Evolutionary conservation across 768 basidiomycete species (phyloP).

Genomic region (Crucibulum laeve): DNA sequence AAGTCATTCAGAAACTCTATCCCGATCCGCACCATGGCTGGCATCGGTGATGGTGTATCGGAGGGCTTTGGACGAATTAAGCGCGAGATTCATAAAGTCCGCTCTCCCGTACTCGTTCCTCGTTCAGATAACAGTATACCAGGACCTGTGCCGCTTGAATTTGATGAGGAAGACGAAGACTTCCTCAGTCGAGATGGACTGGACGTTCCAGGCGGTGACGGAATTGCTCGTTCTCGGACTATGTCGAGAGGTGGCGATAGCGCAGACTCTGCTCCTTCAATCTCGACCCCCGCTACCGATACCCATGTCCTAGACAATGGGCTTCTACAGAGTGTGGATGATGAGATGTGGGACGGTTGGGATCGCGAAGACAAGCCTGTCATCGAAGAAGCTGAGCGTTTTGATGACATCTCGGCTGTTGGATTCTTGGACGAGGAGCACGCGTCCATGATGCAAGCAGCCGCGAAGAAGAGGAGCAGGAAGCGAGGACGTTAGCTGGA

Average conservation of each 20-base stretch:
- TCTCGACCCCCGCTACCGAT: slow-evolving; percentile 33
- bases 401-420: slow-evolving; percentile 41
- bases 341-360: slow-evolving; percentile 39
- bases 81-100: slow-evolving; percentile 1
- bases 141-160: slow-evolving; percentile 2
- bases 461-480: neutral
- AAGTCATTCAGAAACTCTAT: slow-evolving; percentile 2
- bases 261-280: slow-evolving; percentile 20
- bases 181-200: neutral
- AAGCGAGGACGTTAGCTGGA: no score
- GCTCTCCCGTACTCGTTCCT: neutral
- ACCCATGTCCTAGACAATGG: slow-evolving; percentile 28
- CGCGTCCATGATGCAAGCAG: neutral
- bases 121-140: slow-evolving; percentile 1
- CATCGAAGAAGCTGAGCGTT: slow-evolving; percentile 49
- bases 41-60: slow-evolving; percentile 2
- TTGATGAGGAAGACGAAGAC: slow-evolving; percentile 3
- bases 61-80: neutral
- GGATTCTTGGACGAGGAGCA: slow-evolving; percentile 38
- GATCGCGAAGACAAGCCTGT: slow-evolving; percentile 37
- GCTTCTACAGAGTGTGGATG: slow-evolving; percentile 20
- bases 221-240: neutral
- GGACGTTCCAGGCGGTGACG: neutral
- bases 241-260: slow-evolving; percentile 11
- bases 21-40: slow-evolving; percentile 3